These are phyloP conservation scores for Xylaria acuta DNA, from an alignment of 495 filamentous ascomycete species.

Conservation along the genomic window DNA sequence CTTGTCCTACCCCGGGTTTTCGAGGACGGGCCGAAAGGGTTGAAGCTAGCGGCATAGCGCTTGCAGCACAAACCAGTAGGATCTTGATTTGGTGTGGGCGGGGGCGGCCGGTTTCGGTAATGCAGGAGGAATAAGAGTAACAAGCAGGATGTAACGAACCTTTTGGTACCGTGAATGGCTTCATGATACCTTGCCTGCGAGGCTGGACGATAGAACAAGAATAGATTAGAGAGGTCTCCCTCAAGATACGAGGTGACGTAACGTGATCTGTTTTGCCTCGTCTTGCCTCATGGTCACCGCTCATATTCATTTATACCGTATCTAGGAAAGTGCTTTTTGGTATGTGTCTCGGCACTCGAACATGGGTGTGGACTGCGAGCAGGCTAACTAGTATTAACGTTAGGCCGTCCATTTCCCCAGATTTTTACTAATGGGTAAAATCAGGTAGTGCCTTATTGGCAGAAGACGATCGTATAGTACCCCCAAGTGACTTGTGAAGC, in stretches of 20 bases:
- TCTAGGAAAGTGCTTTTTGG: neutral
- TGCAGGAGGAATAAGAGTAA: constrained; percentile 1
- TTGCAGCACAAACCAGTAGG: constrained; percentile 20
- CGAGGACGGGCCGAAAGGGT: constrained; percentile 38
- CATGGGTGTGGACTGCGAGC: neutral
- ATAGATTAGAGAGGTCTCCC: constrained; percentile 4
- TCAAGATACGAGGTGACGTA: constrained; percentile 16
- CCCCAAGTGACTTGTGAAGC: constrained; percentile 1
- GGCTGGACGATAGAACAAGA: constrained; percentile 12
- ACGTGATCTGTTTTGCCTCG: constrained; percentile 11
- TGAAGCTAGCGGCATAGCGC: constrained; percentile 24
- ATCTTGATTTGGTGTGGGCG: constrained; percentile 21
- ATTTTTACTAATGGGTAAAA: constrained; percentile 15
- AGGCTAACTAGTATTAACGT: neutral
- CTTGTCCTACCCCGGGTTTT: constrained; percentile 35
- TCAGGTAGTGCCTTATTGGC: constrained; percentile 3
- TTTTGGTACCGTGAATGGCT: neutral
- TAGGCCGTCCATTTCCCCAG: constrained; percentile 25
- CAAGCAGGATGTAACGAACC: constrained; percentile 20
- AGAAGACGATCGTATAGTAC: neutral
- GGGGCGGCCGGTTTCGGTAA: constrained; percentile 23
- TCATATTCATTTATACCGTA: neutral
- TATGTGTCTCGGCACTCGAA: constrained; percentile 15
- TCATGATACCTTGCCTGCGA: neutral
- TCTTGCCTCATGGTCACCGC: constrained; percentile 6